Conservation (phyloP, 1,284 basidiomycete species). For the Pseudozyma hubeiensis region DNA sequence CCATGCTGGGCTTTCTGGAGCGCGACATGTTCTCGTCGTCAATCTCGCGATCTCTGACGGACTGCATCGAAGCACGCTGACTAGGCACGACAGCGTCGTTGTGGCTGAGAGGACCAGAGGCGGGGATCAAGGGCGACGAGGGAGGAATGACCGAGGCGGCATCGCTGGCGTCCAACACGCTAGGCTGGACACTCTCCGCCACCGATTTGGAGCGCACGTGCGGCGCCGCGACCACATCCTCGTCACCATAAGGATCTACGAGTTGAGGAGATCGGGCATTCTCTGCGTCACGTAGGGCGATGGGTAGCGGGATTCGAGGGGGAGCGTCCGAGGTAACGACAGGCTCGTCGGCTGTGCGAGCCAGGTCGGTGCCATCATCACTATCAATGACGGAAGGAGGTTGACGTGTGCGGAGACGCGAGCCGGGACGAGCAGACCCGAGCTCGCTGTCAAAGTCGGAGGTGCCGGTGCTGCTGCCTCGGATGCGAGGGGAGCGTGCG, state of each 20-base stretch:
- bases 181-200: constrained; percentile 46
- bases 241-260: constrained; percentile 33
- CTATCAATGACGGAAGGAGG: constrained; percentile 34
- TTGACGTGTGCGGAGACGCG: constrained; percentile 19
- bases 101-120: constrained; percentile 52
- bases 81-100: constrained; percentile 45
- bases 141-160: constrained; percentile 35
- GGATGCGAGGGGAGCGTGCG: constrained; percentile 20
- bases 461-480: constrained; percentile 21
- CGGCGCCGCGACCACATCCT: constrained; percentile 5
- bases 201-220: constrained; percentile 38
- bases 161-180: constrained; percentile 44
- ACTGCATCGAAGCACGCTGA: constrained; percentile 45
- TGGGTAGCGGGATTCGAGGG: constrained; percentile 26
- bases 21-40: constrained; percentile 39
- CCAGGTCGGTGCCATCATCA: constrained; percentile 25
- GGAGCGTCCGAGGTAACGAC: constrained; percentile 20
- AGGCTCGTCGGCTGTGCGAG: neutral
- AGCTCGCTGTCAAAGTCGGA: constrained; percentile 44
- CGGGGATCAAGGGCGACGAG: constrained; percentile 45
- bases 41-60: constrained; percentile 40
- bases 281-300: constrained; percentile 49
- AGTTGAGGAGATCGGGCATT: constrained; percentile 48
- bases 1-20: constrained; percentile 44
- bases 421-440: constrained; percentile 18